Conservation (phyloP, 345 rosid genomes). For the Populus simonii region DNA sequence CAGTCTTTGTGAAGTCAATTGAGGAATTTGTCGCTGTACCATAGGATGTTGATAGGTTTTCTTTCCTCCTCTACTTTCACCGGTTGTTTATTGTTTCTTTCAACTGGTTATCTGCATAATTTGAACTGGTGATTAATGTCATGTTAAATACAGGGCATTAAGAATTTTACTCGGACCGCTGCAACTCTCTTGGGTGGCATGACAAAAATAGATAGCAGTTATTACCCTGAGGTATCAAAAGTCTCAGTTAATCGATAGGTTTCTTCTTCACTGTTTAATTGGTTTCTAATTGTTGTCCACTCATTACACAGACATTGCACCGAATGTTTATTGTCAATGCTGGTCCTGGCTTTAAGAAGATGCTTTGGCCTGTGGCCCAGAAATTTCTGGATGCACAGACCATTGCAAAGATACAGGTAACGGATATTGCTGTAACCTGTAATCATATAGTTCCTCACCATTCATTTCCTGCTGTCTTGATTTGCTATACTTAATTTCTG, state of each 20-base stretch:
- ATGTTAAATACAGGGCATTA: constrained; percentile 65
- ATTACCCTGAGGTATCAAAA: constrained; percentile 87
- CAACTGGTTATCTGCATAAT: constrained; percentile 14
- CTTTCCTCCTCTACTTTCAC: neutral
- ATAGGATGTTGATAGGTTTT: constrained; percentile 1
- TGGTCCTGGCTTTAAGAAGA: constrained; percentile 87
- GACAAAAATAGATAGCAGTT: constrained; percentile 70
- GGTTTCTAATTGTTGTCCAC: constrained; percentile 14
- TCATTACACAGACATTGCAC: constrained; percentile 67
- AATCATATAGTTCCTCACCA: constrained; percentile 15
- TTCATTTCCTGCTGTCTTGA: constrained; percentile 8
- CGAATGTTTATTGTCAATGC: constrained; percentile 91
- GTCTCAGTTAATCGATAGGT: constrained; percentile 1
- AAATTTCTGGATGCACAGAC: constrained; percentile 88
- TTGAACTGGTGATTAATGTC: constrained; percentile 23
- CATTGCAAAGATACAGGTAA: constrained; percentile 78
- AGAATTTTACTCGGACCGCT: constrained; percentile 83
- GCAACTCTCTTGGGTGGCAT: constrained; percentile 78
- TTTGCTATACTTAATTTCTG: constrained; percentile 9
- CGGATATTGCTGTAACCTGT: constrained; percentile 21
- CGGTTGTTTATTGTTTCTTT: neutral
- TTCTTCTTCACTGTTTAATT: constrained; percentile 7
- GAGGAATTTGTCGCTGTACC: neutral
- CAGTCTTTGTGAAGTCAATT: neutral
- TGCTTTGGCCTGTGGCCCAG: constrained; percentile 99